Conservation (phyloP, 1,284 basidiomycete genomes). For the Cryptococcus sp. region DNA sequence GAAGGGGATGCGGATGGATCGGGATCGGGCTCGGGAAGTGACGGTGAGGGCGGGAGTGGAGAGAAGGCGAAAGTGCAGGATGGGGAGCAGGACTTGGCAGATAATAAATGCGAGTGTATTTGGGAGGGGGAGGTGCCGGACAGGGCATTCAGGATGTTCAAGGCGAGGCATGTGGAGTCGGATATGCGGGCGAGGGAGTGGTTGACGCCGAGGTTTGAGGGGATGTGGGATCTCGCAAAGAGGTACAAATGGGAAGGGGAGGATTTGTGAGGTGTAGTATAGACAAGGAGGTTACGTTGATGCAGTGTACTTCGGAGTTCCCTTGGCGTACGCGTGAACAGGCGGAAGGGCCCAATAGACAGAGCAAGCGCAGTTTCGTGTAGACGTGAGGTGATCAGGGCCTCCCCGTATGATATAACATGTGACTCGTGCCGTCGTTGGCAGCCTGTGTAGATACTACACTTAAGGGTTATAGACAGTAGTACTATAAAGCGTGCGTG, state of each 20-base stretch:
- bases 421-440: too few relatives aligned
- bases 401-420: too few relatives aligned
- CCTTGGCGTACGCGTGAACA: not conserved
- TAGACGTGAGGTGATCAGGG: too few relatives aligned
- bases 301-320: not conserved
- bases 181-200: conserved; percentile 81
- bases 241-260: conserved; percentile 52
- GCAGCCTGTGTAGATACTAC: too few relatives aligned
- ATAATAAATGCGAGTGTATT: conserved; percentile 84
- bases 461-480: too few relatives aligned
- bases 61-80: conserved; percentile 49
- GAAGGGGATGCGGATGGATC: conserved; percentile 59
- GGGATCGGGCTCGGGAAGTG: conserved; percentile 53
- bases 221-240: conserved; percentile 94
- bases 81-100: conserved; percentile 60
- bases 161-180: conserved; percentile 77
- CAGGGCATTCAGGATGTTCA: conserved; percentile 74
- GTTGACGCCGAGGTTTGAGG: conserved; percentile 74
- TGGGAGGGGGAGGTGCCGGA: conserved; percentile 91
- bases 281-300: not conserved
- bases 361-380: too few relatives aligned
- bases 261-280: conserved; percentile 30
- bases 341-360: too few relatives aligned
- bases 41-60: conserved; percentile 30
- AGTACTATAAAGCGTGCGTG: too few relatives aligned